A percentile compares a stretch with the other conserved stretches of the same genome.
phyloP scores from a whole-genome alignment of 1,139 yeast species.

The Nakaseomyces glabratus region DNA sequence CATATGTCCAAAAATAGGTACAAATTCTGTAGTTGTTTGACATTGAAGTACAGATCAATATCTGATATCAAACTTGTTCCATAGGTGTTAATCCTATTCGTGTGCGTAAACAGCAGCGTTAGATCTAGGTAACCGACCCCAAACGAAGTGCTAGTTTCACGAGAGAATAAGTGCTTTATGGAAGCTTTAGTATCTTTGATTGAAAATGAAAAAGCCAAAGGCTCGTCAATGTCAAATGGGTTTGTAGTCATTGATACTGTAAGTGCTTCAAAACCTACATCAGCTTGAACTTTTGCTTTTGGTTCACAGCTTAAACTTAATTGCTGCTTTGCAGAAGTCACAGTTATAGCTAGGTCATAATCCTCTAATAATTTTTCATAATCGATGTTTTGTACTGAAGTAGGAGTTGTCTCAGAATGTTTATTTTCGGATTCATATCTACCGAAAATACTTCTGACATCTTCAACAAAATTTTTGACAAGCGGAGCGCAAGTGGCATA shows the following conservation, averaged over 20 bases:
- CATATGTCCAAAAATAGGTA: conserved; percentile 79
- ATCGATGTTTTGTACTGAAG: conserved; percentile 25
- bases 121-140: conserved; percentile 43
- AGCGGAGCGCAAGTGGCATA: conserved; percentile 76
- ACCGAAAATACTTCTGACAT: conserved; percentile 35
- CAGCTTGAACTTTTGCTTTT: conserved; percentile 82
- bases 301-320: conserved; percentile 84
- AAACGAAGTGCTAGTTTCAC: conserved; percentile 77
- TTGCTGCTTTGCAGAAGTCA: conserved; percentile 63
- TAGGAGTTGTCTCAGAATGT: conserved; percentile 6
- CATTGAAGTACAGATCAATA: conserved; percentile 56
- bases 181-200: conserved; percentile 54
- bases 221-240: conserved; percentile 35
- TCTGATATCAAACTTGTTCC: conserved; percentile 50
- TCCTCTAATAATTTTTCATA: conserved; percentile 38
- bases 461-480: conserved; percentile 46
- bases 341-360: conserved; percentile 54
- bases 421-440: conserved; percentile 16
- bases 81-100: conserved; percentile 35
- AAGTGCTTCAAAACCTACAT: conserved; percentile 62
- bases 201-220: conserved; percentile 39
- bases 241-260: conserved; percentile 51
- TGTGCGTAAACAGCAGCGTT: conserved; percentile 36
- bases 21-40: conserved; percentile 81
- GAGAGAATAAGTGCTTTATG: conserved; percentile 80